phyloP scores from a whole-genome alignment of 208 protist genomes.

The Wallacemonas sp. region DNA sequence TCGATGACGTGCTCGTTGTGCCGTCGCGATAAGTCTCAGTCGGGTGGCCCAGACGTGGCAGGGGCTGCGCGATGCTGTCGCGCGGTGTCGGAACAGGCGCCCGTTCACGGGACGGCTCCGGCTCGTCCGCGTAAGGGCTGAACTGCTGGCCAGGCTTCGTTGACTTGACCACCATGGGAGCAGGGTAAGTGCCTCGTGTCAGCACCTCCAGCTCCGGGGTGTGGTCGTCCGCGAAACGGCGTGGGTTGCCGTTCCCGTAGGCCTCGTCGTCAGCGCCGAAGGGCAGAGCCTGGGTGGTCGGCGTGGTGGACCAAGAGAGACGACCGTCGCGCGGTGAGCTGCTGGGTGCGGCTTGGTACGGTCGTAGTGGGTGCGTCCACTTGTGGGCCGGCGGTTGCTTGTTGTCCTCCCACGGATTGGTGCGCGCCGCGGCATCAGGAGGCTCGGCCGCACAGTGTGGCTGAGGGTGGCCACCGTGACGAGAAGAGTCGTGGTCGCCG shows the following conservation, averaged over 20 bases:
- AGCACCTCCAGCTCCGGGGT: neutral
- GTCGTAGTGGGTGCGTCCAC: neutral
- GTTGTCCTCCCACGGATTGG: slow-evolving; percentile 3
- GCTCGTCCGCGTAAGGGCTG: neutral
- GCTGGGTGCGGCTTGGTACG: neutral
- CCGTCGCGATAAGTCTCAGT: no score
- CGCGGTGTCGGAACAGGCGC: neutral
- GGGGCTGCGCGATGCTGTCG: neutral
- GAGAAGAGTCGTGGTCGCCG: no score
- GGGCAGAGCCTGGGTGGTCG: neutral
- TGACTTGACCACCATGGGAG: neutral
- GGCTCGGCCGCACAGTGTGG: neutral
- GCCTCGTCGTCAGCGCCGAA: neutral
- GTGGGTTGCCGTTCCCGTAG: neutral
- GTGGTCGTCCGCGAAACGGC: neutral
- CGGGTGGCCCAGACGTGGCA: neutral
- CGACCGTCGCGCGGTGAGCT: neutral
- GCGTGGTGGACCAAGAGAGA: neutral
- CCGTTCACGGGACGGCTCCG: neutral
- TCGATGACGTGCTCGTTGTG: no score
- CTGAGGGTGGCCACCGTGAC: no score
- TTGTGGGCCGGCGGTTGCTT: no score
- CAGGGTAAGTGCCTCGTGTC: neutral
- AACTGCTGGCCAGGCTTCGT: neutral
- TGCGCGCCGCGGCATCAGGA: neutral